A percentile compares a stretch with the other conserved stretches of the same genome.
Conservation (phyloP, 2,329 filamentous ascomycete genomes). For the Aureobasidium melanogenum region DNA sequence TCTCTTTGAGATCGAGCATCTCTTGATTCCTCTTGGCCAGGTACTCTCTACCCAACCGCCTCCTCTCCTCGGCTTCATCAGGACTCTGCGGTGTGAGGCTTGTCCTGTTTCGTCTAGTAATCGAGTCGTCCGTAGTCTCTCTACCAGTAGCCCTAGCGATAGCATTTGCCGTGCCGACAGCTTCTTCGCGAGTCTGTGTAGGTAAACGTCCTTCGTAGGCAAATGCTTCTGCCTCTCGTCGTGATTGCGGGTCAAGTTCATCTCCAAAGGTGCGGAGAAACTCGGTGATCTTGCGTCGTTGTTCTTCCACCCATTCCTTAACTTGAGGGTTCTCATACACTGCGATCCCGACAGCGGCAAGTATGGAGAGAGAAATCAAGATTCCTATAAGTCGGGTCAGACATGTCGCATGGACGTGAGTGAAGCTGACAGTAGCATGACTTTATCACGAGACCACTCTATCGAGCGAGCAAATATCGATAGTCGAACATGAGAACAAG, state of each 20-base stretch:
- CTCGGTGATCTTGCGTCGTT: slow-evolving; percentile 52
- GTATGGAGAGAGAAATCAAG: slow-evolving; percentile 52
- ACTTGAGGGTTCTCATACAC: slow-evolving; percentile 57
- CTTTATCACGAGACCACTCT: not conserved
- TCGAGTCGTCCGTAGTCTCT: slow-evolving; percentile 1
- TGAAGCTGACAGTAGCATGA: not conserved
- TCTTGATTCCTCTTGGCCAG: slow-evolving; percentile 26
- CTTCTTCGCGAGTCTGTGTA: slow-evolving; percentile 24
- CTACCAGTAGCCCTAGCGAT: slow-evolving; percentile 27
- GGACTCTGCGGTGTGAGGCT: not conserved
- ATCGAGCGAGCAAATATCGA: not conserved
- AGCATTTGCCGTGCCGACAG: slow-evolving; percentile 23
- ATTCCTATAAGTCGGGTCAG: slow-evolving; percentile 39
- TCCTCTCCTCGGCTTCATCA: slow-evolving; percentile 23
- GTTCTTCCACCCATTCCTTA: slow-evolving; percentile 53
- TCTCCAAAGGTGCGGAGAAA: slow-evolving; percentile 52
- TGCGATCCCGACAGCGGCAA: slow-evolving; percentile 54
- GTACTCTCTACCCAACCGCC: slow-evolving; percentile 27
- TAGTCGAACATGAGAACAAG: not conserved
- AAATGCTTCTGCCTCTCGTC: slow-evolving; percentile 27
- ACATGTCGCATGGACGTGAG: not conserved
- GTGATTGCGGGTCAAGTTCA: slow-evolving; percentile 44
- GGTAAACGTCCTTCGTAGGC: slow-evolving; percentile 26
- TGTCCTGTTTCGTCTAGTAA: slow-evolving; percentile 4
- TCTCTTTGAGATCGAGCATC: slow-evolving; percentile 25